phyloP scores from a whole-genome alignment of 768 basidiomycete genomes.

The Tylopilus rubrobrunneus region DNA sequence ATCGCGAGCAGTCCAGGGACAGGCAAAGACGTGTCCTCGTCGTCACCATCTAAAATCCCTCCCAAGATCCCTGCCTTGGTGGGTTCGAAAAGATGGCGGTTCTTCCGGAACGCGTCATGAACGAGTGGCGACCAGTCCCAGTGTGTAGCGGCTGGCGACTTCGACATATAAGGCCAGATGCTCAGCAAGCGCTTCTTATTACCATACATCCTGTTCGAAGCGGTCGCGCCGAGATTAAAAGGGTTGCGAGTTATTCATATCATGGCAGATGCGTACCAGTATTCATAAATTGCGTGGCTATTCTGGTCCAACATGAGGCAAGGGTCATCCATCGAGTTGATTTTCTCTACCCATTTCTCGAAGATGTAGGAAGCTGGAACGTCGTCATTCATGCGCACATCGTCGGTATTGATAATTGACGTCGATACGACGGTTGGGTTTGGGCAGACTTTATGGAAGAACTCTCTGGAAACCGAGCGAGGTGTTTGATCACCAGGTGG shows the following conservation, averaged over 20 bases:
- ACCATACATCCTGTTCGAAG: conserved; percentile 31
- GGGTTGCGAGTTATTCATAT: neutral
- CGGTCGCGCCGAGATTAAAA: neutral
- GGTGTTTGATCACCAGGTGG: conserved; percentile 30
- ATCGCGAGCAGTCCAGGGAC: conserved; percentile 44
- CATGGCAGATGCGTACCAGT: conserved; percentile 26
- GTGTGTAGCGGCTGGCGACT: conserved; percentile 33
- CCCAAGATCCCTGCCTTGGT: neutral
- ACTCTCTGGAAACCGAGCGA: conserved; percentile 34
- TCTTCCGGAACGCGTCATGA: conserved; percentile 29
- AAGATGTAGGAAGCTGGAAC: conserved; percentile 30
- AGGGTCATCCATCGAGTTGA: conserved; percentile 34
- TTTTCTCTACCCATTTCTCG: conserved; percentile 36
- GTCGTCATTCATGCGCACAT: conserved; percentile 23
- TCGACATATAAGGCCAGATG: conserved; percentile 31
- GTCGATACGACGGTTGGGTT: conserved; percentile 32
- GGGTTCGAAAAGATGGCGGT: conserved; percentile 26
- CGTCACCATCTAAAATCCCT: neutral
- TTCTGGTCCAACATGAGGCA: conserved; percentile 36
- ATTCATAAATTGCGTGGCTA: conserved; percentile 32
- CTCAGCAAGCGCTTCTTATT: conserved; percentile 29
- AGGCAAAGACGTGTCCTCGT: conserved; percentile 8
- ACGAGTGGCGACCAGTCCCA: conserved; percentile 39
- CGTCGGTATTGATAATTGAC: conserved; percentile 26
- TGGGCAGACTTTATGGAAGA: conserved; percentile 41